These are phyloP conservation scores for Musa troglodytarum DNA, from an alignment of 176 grass and related monocot species.

Conservation along the genomic window DNA sequence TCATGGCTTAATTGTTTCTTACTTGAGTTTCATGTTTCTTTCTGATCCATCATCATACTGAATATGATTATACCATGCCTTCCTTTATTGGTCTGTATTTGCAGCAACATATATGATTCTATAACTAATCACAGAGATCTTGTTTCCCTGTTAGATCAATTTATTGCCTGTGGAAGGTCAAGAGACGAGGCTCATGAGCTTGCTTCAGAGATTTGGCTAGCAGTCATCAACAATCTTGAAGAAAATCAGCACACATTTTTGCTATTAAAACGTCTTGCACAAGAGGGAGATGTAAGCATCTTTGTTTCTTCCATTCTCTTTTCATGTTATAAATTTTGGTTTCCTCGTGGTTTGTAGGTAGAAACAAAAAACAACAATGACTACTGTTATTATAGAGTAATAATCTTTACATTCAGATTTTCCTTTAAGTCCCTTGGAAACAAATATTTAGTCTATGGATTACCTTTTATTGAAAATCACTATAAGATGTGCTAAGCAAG, in stretches of 20 bases:
- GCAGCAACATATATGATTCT: not conserved
- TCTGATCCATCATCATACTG: not conserved
- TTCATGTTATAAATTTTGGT: not conserved
- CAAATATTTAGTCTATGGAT: not conserved
- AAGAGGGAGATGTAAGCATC: constrained; percentile 85
- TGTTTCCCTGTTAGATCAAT: constrained; percentile 60
- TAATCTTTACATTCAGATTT: not conserved
- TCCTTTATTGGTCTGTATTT: not conserved
- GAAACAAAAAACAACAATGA: not conserved
- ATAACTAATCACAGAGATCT: not conserved
- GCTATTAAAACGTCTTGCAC: constrained; percentile 57
- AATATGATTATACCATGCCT: not conserved
- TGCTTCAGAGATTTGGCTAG: constrained; percentile 82
- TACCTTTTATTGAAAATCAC: not conserved
- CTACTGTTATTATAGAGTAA: not conserved
- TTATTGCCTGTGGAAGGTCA: constrained; percentile 82
- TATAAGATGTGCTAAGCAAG: not conserved
- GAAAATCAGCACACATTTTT: constrained; percentile 65
- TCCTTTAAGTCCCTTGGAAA: not conserved
- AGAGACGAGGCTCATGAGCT: constrained; percentile 88
- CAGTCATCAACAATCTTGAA: constrained; percentile 92
- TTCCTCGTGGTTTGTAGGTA: not conserved
- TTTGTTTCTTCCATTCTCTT: not conserved
- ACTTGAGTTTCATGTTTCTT: not conserved
- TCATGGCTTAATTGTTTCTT: not conserved